Evolutionary conservation across 2,329 filamentous ascomycete genomes (phyloP), one percentile per base, ranked within the genome.

Genomic region (Coniochaeta ligniaria): DNA sequence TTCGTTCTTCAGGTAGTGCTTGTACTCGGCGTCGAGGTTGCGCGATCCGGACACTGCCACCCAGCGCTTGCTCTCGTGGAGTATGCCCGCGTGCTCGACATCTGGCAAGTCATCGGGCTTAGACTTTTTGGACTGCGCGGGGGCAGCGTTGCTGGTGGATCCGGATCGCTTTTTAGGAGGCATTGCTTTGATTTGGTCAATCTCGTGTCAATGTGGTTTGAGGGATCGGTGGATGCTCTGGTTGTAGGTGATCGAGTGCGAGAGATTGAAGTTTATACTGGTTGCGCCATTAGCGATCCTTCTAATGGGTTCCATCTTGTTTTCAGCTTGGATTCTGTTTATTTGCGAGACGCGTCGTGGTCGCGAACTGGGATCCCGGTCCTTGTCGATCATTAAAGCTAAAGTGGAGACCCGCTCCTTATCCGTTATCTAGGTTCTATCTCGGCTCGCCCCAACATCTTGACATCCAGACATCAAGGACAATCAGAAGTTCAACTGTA

Each of bases 11-110:
- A 65, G 68, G 6, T 52, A 60, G 6, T 52, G 60, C 57, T 68
- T 66, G 59, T 72, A 73, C 17, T 67, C 63, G 5, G 59, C 60
- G 31, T 74, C 72, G 17, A 68, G 65, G 60, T 75, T 75, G 35
- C 66, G 69, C 6, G 74, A 75, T 28, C 60, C 73, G 6, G 73
- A 76, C 12, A 73, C 65, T 8, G 58, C 61, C 2, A 71, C 63
- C 72, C 73, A 75, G 31, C 57, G 57, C 70, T 57, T 41, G 69
- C 20, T 64, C 62, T 60, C 63, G 66, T 59, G 66, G 64, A 41
- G 66, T 62, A 11, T 63, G 62, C n/a, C 63, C 54, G 31, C 61
- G 38, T 5, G 35, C 31, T 45, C 20, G 33, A 38, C 33, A 9
- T 35, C 41, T 11, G 26, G 26, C 20, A 36, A 16, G 11, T 20